phyloP scores from a whole-genome alignment of 768 basidiomycete genomes.

The Kwoniella botswanensis region DNA sequence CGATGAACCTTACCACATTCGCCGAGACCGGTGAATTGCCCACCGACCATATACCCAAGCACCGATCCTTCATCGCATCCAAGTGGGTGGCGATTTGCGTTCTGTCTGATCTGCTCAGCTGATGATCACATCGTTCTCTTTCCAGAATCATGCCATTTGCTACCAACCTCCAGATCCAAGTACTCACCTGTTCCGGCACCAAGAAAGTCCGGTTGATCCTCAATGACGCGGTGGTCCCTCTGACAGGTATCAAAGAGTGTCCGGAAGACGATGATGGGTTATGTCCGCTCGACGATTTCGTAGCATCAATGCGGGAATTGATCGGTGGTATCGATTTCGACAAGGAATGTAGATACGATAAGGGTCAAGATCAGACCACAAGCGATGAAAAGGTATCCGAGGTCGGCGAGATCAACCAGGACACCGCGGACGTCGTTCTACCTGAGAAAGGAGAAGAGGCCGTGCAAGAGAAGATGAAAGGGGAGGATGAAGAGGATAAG shows the following conservation, averaged over 20 bases:
- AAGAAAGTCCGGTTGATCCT: conserved; percentile 78
- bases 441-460: conserved; percentile 5
- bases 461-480: background rate
- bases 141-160: conserved; percentile 75
- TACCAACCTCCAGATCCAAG: conserved; percentile 71
- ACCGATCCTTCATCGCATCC: conserved; percentile 70
- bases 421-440: background rate
- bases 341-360: conserved; percentile 65
- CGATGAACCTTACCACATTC: conserved; percentile 58
- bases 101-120: background rate
- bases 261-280: conserved; percentile 73
- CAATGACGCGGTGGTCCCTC: conserved; percentile 84
- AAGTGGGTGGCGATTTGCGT: conserved; percentile 57
- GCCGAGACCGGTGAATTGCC: conserved; percentile 54
- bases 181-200: conserved; percentile 66
- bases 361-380: background rate
- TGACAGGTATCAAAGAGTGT: conserved; percentile 78
- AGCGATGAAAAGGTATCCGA: background rate
- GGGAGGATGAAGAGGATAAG: conserved; percentile 4
- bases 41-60: conserved; percentile 54
- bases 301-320: conserved; percentile 70
- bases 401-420: conserved; percentile 6
- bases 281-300: conserved; percentile 75
- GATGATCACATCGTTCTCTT: background rate
- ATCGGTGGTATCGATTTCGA: conserved; percentile 73